Conservation (phyloP, 164 flowering plant genomes). For the Kingdonia uniflora region DNA sequence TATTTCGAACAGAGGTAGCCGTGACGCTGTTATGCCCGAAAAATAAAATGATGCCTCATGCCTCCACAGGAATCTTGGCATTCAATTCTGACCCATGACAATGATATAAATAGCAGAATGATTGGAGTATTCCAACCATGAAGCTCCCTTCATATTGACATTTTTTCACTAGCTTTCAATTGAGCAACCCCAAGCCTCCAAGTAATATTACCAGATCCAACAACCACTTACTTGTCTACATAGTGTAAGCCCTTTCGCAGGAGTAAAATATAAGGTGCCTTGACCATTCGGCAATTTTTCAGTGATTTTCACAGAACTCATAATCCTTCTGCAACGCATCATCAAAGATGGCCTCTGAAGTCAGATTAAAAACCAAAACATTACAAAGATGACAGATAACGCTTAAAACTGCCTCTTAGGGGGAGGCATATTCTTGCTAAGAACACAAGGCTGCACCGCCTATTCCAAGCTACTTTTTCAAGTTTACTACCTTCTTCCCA, state of each 20-base stretch:
- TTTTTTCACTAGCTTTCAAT: constrained; percentile 62
- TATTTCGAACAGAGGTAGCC: constrained; percentile 48
- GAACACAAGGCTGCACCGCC: constrained; percentile 85
- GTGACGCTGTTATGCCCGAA: constrained; percentile 54
- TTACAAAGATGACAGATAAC: constrained; percentile 92
- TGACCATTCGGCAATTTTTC: constrained; percentile 76
- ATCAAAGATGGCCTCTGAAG: constrained; percentile 66
- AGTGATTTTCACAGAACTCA: constrained; percentile 65
- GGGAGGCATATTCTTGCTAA: constrained; percentile 42
- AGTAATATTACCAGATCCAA: constrained; percentile 95
- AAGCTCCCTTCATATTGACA: constrained; percentile 31
- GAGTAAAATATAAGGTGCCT: constrained; percentile 80
- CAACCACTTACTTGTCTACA: constrained; percentile 44
- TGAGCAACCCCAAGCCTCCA: constrained; percentile 98
- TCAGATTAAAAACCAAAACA: constrained; percentile 84
- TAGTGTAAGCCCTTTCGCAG: constrained; percentile 91
- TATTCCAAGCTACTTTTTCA: constrained; percentile 77
- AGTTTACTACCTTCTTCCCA: constrained; percentile 77
- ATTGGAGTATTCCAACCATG: constrained; percentile 33
- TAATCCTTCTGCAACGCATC: constrained; percentile 79
- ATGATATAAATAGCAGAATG: constrained; percentile 37
- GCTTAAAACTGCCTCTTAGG: constrained; percentile 81
- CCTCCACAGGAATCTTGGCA: constrained; percentile 49
- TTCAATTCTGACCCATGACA: constrained; percentile 50
- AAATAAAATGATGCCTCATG: constrained; percentile 61